phyloP scores from a whole-genome alignment of 1,284 basidiomycete species.

The Ustanciosporium gigantosporum region DNA sequence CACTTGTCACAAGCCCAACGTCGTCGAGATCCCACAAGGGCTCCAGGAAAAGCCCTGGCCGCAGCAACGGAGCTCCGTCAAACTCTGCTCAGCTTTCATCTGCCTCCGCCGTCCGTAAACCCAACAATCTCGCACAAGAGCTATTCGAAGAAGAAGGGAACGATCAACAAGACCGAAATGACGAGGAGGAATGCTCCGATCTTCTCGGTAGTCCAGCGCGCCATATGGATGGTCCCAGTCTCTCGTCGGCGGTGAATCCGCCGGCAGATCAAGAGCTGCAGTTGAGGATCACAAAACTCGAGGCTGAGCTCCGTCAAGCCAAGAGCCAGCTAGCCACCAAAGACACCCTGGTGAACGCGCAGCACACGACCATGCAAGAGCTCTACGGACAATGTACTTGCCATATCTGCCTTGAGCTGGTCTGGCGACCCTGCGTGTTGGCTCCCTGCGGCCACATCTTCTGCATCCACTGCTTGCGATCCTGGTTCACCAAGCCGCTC shows the following conservation, averaged over 20 bases:
- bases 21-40: too few relatives aligned
- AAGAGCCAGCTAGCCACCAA: conserved; percentile 10
- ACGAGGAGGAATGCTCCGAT: too few relatives aligned
- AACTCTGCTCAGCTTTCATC: too few relatives aligned
- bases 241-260: too few relatives aligned
- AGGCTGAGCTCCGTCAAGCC: conserved; percentile 24
- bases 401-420: conserved; percentile 47
- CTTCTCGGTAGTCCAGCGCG: not conserved
- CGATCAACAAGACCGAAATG: not conserved
- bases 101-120: too few relatives aligned
- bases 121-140: not conserved
- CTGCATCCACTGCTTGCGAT: conserved; percentile 52
- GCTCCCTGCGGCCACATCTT: conserved; percentile 57
- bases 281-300: conserved; percentile 22
- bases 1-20: too few relatives aligned
- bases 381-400: conserved; percentile 40
- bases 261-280: too few relatives aligned
- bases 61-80: not conserved
- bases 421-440: conserved; percentile 48
- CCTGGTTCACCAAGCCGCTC: conserved; percentile 50
- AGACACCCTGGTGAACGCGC: conserved; percentile 14
- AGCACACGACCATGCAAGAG: conserved; percentile 23
- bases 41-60: too few relatives aligned
- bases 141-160: not conserved
- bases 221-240: not conserved